Percentiles rank a stretch among this genome's conserved stretches.
phyloP scores from a whole-genome alignment of 495 filamentous ascomycete species.

The Alectoria sarmentosa region DNA sequence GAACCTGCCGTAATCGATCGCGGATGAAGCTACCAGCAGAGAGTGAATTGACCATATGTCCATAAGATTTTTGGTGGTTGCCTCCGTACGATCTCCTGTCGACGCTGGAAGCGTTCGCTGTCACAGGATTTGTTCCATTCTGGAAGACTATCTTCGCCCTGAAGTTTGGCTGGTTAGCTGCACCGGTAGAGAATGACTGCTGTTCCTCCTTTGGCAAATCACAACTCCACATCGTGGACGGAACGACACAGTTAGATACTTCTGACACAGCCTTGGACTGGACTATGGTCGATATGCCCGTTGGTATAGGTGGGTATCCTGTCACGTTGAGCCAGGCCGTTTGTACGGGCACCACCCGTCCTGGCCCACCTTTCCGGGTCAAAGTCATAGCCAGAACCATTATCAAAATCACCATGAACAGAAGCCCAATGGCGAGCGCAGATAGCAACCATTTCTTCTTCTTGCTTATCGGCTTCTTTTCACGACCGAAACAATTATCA shows the following conservation, averaged over 20 bases:
- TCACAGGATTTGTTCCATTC: conserved; percentile 51
- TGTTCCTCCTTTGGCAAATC: conserved; percentile 70
- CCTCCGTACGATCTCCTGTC: conserved; percentile 20
- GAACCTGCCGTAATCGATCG: conserved; percentile 25
- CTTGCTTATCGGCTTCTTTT: conserved; percentile 31
- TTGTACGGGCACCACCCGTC: conserved; percentile 36
- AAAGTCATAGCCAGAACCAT: conserved; percentile 55
- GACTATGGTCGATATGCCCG: conserved; percentile 68
- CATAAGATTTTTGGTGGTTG: conserved; percentile 19
- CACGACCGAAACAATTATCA: conserved; percentile 10
- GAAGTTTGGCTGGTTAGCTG: conserved; percentile 64
- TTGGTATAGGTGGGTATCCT: conserved; percentile 77
- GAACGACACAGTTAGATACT: conserved; percentile 58
- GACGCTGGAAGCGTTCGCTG: conserved; percentile 26
- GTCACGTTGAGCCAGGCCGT: conserved; percentile 76
- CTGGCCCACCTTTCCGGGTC: conserved; percentile 34
- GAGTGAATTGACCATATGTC: conserved; percentile 29
- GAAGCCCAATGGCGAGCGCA: conserved; percentile 43
- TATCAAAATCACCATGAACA: conserved; percentile 52
- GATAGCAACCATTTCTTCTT: conserved; percentile 57
- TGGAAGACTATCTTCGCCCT: conserved; percentile 71
- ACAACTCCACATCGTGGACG: conserved; percentile 74
- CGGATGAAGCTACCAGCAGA: conserved; percentile 32
- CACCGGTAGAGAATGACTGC: conserved; percentile 49
- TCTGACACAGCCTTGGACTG: conserved; percentile 52